Evolutionary conservation across 495 filamentous ascomycete species (phyloP), one percentile per base, ranked within the genome.

Genomic region (Penicillium malachiteum): DNA sequence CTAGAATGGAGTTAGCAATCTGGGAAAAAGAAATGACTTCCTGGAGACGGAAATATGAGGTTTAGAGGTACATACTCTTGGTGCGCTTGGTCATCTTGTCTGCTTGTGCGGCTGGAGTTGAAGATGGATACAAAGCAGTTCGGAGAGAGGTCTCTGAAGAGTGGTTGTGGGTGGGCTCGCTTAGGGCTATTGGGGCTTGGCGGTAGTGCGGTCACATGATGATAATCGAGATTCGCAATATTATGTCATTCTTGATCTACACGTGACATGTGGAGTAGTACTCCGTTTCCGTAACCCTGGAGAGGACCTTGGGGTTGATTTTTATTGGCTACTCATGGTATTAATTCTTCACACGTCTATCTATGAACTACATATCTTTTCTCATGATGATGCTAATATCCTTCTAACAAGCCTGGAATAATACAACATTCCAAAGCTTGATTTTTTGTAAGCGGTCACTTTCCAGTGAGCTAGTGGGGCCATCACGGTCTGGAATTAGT

Each of bases 11-110:
- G 63, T 81, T 69, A 81, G 75, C 61, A 59, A 55, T 47, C 47
- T 48, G 42, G 52, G 56, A 48, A 32, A 30, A 54, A 55, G 6
- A 38, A 26, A 2, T 12, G 34, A 16, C 16, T 17, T 35, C 34
- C 32, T 40, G 30, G 43, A 16, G 49, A 43, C 50, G 35, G 57
- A 13, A 26, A 46, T 52, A 38, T 46, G 13, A 44, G 39, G 33
- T 32, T 18, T 33, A n/a, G 21, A 49, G 33, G 53, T 26, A 73
- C 79, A 68, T 72, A 84, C 81, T 96, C 88, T 96, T 96, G 52
- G 91, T 96, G 80, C 91, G 85, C 82, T 96, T 96, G 70, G 91
- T 93, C 91, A 96, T 96, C 75, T 86, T 91, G 83, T 63, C 70
- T 73, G 52, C 43, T 26, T 56, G 58, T 70, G 67, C 65, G 68